A percentile compares a stretch with the other conserved stretches of the same genome.
phyloP scores from a whole-genome alignment of 208 protist genomes.

The Trypanosoma caninum region DNA sequence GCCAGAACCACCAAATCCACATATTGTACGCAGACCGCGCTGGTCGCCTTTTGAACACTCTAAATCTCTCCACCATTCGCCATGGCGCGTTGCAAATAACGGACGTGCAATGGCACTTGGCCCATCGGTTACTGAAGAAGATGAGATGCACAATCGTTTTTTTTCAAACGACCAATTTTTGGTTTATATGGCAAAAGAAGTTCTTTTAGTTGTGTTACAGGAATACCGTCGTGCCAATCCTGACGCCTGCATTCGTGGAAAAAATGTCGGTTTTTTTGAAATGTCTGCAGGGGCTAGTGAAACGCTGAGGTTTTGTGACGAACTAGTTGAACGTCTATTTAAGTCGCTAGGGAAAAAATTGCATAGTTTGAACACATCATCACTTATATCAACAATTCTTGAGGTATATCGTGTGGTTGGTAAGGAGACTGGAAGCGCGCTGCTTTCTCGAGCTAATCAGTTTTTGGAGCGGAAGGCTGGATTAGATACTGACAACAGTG shows the following conservation, averaged over 20 bases:
- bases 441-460: conserved; percentile 47
- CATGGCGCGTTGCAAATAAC: conserved; percentile 78
- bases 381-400: conserved; percentile 65
- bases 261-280: conserved; percentile 23
- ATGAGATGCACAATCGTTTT: conserved; percentile 84
- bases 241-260: conserved; percentile 25
- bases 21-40: conserved; percentile 60
- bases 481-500: conserved; percentile 16
- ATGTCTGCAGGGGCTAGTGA: conserved; percentile 25
- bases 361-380: conserved; percentile 43
- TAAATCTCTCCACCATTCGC: conserved; percentile 68
- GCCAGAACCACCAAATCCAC: conserved; percentile 88
- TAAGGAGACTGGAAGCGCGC: conserved; percentile 43
- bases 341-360: conserved; percentile 30
- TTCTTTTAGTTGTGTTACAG: conserved; percentile 41
- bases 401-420: conserved; percentile 56
- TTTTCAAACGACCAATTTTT: conserved; percentile 86
- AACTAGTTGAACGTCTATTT: conserved; percentile 52
- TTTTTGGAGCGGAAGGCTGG: conserved; percentile 53
- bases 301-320: conserved; percentile 46
- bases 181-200: conserved; percentile 57
- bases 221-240: conserved; percentile 32
- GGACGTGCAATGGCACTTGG: conserved; percentile 70
- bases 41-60: conserved; percentile 81
- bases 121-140: conserved; percentile 37